These are phyloP conservation scores for Entophlyctis helioformis DNA, from an alignment of 192 early-diverging fungal species.

Conservation along the genomic window DNA sequence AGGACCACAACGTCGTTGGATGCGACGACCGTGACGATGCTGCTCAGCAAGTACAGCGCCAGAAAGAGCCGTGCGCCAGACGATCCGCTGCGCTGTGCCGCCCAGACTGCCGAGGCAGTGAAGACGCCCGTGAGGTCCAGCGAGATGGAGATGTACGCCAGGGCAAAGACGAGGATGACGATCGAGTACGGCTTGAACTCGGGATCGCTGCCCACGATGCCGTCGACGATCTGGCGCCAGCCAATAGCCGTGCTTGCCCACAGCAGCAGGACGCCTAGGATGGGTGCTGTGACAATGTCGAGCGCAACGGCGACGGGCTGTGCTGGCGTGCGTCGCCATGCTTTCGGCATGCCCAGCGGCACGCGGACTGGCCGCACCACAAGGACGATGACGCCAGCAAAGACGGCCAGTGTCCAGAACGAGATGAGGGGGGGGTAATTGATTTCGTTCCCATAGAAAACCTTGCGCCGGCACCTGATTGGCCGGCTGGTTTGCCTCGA, in stretches of 20 bases:
- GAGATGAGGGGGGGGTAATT: too few species aligned
- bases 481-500: too few species aligned
- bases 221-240: slow-evolving; percentile 28
- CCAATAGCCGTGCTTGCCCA: slow-evolving; percentile 45
- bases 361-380: too few species aligned
- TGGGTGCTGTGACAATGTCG: slow-evolving; percentile 60
- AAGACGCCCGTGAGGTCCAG: slow-evolving; percentile 70
- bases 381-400: too few species aligned
- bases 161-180: slow-evolving; percentile 67
- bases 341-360: too few species aligned
- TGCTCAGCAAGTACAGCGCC: slow-evolving; percentile 56
- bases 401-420: too few species aligned
- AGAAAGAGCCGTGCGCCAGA: slow-evolving; percentile 46
- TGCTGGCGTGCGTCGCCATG: too few species aligned
- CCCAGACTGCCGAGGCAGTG: slow-evolving; percentile 6
- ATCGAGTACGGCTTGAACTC: slow-evolving; percentile 71
- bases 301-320: slow-evolving; percentile 19
- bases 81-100: slow-evolving; percentile 27
- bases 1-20: slow-evolving; percentile 81
- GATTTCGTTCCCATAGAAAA: too few species aligned
- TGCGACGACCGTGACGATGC: slow-evolving; percentile 58
- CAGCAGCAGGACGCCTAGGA: slow-evolving; percentile 56
- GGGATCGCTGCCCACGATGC: slow-evolving; percentile 40
- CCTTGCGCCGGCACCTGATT: too few species aligned
- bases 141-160: slow-evolving; percentile 77